Base-by-base conservation (phyloP, 23 red algal species). In the Pyropia yezoensis region DNA sequence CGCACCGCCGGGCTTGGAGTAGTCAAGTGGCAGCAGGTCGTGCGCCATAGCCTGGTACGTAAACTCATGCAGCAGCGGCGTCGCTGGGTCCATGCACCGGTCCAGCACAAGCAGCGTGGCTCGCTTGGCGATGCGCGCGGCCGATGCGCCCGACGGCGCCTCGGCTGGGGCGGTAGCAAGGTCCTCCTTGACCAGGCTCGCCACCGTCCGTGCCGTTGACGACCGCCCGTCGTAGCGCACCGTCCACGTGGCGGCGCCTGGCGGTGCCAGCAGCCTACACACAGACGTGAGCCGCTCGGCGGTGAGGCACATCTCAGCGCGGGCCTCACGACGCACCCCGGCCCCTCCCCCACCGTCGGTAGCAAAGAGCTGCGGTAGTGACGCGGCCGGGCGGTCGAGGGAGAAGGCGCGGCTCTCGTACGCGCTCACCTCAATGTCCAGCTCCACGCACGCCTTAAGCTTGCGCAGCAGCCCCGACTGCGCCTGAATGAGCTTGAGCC, bases 31-130 rank as follows among this genome's bases (percentile, higher is more conserved):
- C 14, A 96, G 57, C 45, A 96, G 67, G 54, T 96, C 91, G 66
- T 96, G 78, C 9, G 70, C 83, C 83, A 96, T 96, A 13, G 91
- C 91, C 60, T 96, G 83, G 50, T 96, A 96, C 11, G 83, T 85
- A 61, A 76, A 96, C 32, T 96, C 91, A 49, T 96, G 91, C 29
- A 96, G 58, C 50, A 96, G 73, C 15, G 84, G 83, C 19, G 83
- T 66, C 22, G 76, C 70, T 18, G 82, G 65, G 71, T 96, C 91
- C 3, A 82, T 60, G 30, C 73, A 75, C 19, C 91, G 73, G 57
- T 96, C 91, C 26, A 96, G 71, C 53, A 96, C 68, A 3, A 96
- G 54, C 19, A 96, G 66, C 53, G 69, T 87, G 0, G 66, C 67
- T 14, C 62, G 74, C 18, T 7, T n/a, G 3, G 74, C 15, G 5